Evolutionary conservation across 2,329 filamentous ascomycete species (phyloP).

Genomic region (Cordyceps farinosa): DNA sequence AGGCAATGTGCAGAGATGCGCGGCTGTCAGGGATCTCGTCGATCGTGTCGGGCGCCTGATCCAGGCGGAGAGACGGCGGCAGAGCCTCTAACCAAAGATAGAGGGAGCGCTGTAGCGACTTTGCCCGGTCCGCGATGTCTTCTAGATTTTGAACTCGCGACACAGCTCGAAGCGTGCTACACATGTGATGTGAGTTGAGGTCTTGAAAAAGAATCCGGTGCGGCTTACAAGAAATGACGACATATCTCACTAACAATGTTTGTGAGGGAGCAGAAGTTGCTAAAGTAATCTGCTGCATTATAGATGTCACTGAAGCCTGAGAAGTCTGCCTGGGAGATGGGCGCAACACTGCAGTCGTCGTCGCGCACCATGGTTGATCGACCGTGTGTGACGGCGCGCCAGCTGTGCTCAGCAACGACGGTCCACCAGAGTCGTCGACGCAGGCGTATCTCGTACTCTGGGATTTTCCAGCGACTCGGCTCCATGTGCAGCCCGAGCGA

Average conservation of each 20-base stretch:
- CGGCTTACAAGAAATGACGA: slow-evolving; percentile 20
- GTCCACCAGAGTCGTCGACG: slow-evolving; percentile 23
- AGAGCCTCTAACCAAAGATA: slow-evolving; percentile 18
- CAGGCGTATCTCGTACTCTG: slow-evolving; percentile 19
- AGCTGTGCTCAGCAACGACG: slow-evolving; percentile 21
- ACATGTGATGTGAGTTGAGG: not conserved
- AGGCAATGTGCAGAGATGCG: slow-evolving; percentile 19
- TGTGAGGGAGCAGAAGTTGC: slow-evolving; percentile 20
- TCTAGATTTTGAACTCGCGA: slow-evolving; percentile 17
- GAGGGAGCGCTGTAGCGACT: slow-evolving; percentile 16
- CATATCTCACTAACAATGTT: slow-evolving; percentile 17
- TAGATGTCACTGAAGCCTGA: not conserved
- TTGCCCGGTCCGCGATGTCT: slow-evolving; percentile 14
- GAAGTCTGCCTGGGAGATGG: slow-evolving; percentile 18
- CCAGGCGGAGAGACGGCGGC: slow-evolving; percentile 16
- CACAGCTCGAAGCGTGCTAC: slow-evolving; percentile 20
- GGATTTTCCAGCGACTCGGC: slow-evolving; percentile 20
- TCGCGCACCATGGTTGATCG: slow-evolving; percentile 20
- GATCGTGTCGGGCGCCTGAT: not conserved
- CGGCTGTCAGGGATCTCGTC: slow-evolving; percentile 18
- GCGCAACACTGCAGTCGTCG: slow-evolving; percentile 22
- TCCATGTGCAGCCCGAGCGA: slow-evolving; percentile 21
- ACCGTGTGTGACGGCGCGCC: slow-evolving; percentile 23
- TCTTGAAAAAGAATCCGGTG: not conserved
- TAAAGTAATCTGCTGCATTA: slow-evolving; percentile 18